Evolutionary conservation across 257 asterid species (phyloP).

Genomic region (Linaria vulgaris): DNA sequence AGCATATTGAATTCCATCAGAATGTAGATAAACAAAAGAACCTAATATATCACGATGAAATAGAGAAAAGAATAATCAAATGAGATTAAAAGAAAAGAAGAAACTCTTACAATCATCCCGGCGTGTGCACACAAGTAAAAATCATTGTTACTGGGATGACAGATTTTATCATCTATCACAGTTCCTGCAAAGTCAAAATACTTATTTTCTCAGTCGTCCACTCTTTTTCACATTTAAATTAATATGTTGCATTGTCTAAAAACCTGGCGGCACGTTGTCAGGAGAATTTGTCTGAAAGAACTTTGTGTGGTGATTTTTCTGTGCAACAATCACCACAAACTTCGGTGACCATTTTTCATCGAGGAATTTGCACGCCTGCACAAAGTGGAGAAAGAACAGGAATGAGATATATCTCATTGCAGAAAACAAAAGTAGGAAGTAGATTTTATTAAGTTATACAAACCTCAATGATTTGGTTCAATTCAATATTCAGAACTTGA

Average conservation of each 20-base stretch:
- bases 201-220: not conserved
- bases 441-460: not conserved
- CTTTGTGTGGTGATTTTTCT: slow-evolving; percentile 89
- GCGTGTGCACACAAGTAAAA: slow-evolving; percentile 91
- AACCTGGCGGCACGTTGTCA: slow-evolving; percentile 88
- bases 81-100: not conserved
- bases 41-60: not conserved
- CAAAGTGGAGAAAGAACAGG: not conserved
- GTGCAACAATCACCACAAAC: slow-evolving; percentile 80
- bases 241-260: not conserved
- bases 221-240: not conserved
- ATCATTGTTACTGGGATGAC: slow-evolving; percentile 87
- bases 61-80: not conserved
- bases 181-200: slow-evolving; percentile 57
- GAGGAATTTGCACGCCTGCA: slow-evolving; percentile 73
- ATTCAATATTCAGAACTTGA: slow-evolving; percentile 79
- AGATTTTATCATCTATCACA: slow-evolving; percentile 70
- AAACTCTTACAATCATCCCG: slow-evolving; percentile 68
- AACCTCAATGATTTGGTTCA: slow-evolving; percentile 80
- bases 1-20: too few species aligned
- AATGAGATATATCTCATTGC: not conserved
- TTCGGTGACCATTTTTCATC: slow-evolving; percentile 83
- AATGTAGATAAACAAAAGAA: not conserved
- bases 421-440: not conserved
- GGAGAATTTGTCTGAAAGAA: slow-evolving; percentile 75